phyloP scores from a whole-genome alignment of 306 rosid genomes.

The Lathyrus sativus region DNA sequence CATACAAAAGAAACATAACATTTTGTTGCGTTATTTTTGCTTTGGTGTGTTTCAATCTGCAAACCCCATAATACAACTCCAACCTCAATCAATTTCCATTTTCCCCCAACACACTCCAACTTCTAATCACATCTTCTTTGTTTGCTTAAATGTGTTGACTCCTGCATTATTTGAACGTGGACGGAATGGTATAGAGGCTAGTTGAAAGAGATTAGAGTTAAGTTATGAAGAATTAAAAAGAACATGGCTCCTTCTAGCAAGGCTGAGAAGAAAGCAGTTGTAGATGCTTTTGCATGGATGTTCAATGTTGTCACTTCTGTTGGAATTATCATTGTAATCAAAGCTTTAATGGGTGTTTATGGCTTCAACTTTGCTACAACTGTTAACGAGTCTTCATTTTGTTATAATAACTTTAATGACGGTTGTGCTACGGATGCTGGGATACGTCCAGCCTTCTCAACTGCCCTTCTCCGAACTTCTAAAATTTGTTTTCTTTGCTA shows the following conservation, averaged over 20 bases:
- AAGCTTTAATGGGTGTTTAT: constrained; percentile 85
- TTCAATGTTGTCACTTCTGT: constrained; percentile 91
- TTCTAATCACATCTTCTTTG: constrained; percentile 22
- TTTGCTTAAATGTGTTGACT: constrained; percentile 33
- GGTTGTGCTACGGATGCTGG: constrained; percentile 61
- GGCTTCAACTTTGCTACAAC: constrained; percentile 96
- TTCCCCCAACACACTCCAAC: constrained; percentile 10
- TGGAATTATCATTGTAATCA: constrained; percentile 82
- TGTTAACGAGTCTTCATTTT: constrained; percentile 86
- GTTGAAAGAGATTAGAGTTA: constrained; percentile 33
- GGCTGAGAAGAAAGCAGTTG: constrained; percentile 77
- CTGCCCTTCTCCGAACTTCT: constrained; percentile 78
- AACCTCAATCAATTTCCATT: constrained; percentile 10
- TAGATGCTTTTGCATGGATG: constrained; percentile 86
- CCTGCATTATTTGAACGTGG: too few species aligned
- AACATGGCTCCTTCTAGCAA: constrained; percentile 64
- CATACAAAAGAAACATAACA: neutral
- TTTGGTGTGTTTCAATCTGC: constrained; percentile 25
- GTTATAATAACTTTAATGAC: constrained; percentile 78
- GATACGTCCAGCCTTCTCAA: constrained; percentile 76
- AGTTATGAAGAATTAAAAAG: constrained; percentile 31
- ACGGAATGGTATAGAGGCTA: constrained; percentile 37
- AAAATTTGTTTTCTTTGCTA: constrained; percentile 81
- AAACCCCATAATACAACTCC: neutral
- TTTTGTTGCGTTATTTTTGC: neutral